phyloP scores from a whole-genome alignment of 2,329 filamentous ascomycete species.

The Mycosphaerelloides madeirae region DNA sequence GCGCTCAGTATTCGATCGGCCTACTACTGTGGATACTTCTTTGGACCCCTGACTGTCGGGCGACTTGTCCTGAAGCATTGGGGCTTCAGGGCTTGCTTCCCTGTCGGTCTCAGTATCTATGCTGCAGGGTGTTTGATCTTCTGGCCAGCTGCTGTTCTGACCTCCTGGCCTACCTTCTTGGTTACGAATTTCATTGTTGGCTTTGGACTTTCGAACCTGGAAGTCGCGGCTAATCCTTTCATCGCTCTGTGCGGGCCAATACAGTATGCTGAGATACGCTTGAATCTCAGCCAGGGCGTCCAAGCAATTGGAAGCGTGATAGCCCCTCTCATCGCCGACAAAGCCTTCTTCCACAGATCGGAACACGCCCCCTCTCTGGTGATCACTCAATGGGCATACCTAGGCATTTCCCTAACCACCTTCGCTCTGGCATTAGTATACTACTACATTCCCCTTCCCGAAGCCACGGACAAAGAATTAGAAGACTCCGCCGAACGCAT shows the following conservation, averaged over 20 bases:
- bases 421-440: slow-evolving; percentile 55
- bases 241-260: slow-evolving; percentile 58
- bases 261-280: slow-evolving; percentile 55
- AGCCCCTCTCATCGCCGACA: slow-evolving; percentile 56
- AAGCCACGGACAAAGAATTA: slow-evolving; percentile 57
- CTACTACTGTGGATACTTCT: slow-evolving; percentile 68
- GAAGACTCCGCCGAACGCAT: slow-evolving; percentile 51
- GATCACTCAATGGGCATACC: slow-evolving; percentile 61
- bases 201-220: slow-evolving; percentile 55
- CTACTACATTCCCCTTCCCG: slow-evolving; percentile 58
- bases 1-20: slow-evolving; percentile 63
- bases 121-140: slow-evolving; percentile 58
- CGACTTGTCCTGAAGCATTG: slow-evolving; percentile 52
- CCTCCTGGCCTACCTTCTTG: slow-evolving; percentile 56
- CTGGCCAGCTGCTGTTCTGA: slow-evolving; percentile 61
- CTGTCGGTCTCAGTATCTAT: slow-evolving; percentile 57
- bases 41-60: slow-evolving; percentile 65
- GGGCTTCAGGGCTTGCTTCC: slow-evolving; percentile 61
- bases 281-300: slow-evolving; percentile 58
- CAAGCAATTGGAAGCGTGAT: slow-evolving; percentile 58
- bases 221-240: slow-evolving; percentile 59
- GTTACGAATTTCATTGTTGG: slow-evolving; percentile 61
- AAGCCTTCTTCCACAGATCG: slow-evolving; percentile 51
- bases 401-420: slow-evolving; percentile 59
- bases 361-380: slow-evolving; percentile 50